Base-by-base conservation (phyloP, 805 yeast genomes). In the Sungouiella blattae region DNA sequence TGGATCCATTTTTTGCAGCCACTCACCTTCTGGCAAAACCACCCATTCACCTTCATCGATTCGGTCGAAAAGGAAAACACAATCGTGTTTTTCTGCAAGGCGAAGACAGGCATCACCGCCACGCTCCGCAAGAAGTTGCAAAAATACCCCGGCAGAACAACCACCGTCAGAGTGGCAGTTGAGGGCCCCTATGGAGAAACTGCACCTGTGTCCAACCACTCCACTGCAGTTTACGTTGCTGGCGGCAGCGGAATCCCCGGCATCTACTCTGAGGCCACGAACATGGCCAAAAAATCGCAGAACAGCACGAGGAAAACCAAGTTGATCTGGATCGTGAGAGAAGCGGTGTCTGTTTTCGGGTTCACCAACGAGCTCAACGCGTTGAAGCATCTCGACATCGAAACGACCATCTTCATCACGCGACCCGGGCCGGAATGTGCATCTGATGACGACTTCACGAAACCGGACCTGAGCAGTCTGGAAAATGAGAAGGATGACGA, bases 211-310 rank as follows among this genome's bases (percentile, higher is more conserved):
- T 57, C 63, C 23, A 60, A 64, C 27, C 81, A 71, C 46, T 73
- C 76, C 31, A 69, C 73, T 39, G 72, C 80, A 4, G 68, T 82
- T 5, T 68, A 80, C 28, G 47, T 83, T 18, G 83, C 89, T 5
- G 89, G 87, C 28, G 91, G 93, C 22, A 78, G 79, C 36, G 94
- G 93, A 36, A 67, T 84, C 35, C 80, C 91, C 0, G 85, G 79
- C n/a, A 59, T 70, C 17, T 58, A 64, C 30, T 63, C 67, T 11
- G 71, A 69, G 45, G 69, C 67, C 25, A 40, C 49, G 35, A 57
- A 57, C 40, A 43, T 61, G 40, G 60, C 61, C 4, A 29, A 25
- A 11, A 53, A 48, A 17, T 45, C 57, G 2, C 37, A 33, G 7
- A 27, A 42, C 18, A 49, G 58, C 31, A 42, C 25, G 4, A 34